phyloP scores from a whole-genome alignment of 208 protist species.

The Novymonas esmeraldas region DNA sequence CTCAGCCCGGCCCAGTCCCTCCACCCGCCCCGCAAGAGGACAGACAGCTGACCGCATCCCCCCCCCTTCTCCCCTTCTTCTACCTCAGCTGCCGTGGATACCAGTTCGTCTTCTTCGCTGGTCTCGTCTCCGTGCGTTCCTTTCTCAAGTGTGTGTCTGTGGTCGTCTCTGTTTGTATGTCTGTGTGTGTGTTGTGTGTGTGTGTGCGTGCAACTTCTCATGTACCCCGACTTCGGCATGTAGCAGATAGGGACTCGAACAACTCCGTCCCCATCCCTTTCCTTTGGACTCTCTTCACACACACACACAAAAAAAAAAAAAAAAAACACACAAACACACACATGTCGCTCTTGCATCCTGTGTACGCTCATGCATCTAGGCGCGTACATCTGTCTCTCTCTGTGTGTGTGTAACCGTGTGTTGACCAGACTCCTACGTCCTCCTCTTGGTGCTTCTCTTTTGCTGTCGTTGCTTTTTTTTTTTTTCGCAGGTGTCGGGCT shows the following conservation, averaged over 20 bases:
- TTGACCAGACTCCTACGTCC: too few relatives aligned
- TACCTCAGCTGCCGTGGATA: too few relatives aligned
- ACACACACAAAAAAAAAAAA: too few relatives aligned
- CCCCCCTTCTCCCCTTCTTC: too few relatives aligned
- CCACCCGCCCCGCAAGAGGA: too few relatives aligned
- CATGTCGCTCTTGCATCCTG: not conserved
- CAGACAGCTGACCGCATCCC: too few relatives aligned
- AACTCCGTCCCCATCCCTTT: too few relatives aligned
- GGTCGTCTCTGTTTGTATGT: not conserved
- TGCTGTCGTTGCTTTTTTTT: too few relatives aligned
- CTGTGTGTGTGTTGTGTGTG: not conserved
- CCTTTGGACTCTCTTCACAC: not conserved
- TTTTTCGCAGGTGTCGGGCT: too few relatives aligned
- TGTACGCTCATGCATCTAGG: not conserved
- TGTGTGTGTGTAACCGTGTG: not conserved
- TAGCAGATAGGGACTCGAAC: too few relatives aligned
- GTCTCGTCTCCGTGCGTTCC: not conserved
- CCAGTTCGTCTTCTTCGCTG: not conserved
- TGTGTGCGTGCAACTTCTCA: not conserved
- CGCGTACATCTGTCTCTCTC: not conserved
- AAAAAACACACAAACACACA: not conserved
- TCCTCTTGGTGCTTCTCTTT: too few relatives aligned
- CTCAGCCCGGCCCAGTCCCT: too few relatives aligned
- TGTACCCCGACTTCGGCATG: not conserved
- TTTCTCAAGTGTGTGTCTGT: not conserved